Conservation (phyloP, 2,329 filamentous ascomycete species). For the Arthrobotrys entomopaga region DNA sequence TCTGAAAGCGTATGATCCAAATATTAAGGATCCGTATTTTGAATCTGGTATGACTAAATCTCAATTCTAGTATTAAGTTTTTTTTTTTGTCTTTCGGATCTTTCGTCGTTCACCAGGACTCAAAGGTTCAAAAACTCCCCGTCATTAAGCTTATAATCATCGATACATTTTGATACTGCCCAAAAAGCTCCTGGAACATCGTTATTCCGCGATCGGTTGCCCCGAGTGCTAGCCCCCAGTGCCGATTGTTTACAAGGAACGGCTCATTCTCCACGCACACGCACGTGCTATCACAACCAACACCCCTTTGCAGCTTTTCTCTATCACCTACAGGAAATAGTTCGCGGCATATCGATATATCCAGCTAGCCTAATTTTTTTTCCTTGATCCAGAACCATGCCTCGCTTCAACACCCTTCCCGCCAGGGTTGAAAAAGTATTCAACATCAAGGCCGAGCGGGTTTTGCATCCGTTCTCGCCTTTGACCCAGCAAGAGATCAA, state of each 20-base stretch:
- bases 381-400: slow-evolving; percentile 23
- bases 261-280: too few species aligned
- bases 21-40: too few species aligned
- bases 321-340: neutral
- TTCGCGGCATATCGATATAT: neutral
- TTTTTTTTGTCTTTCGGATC: too few species aligned
- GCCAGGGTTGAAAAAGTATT: slow-evolving; percentile 47
- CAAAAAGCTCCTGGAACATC: slow-evolving; percentile 23
- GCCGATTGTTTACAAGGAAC: too few species aligned
- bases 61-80: too few species aligned
- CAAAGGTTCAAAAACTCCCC: too few species aligned
- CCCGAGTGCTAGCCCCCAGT: too few species aligned
- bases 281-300: slow-evolving; percentile 10
- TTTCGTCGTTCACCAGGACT: too few species aligned
- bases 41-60: too few species aligned
- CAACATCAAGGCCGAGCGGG: slow-evolving; percentile 48
- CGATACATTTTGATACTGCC: slow-evolving; percentile 3
- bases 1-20: too few species aligned
- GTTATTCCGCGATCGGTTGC: slow-evolving; percentile 28
- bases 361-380: too few species aligned
- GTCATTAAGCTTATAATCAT: neutral
- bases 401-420: slow-evolving; percentile 47
- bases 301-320: neutral
- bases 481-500: slow-evolving; percentile 70
- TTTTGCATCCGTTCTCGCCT: slow-evolving; percentile 70